These are phyloP conservation scores for Trifolium pratense DNA, from an alignment of 306 rosid genomes.

Conservation along the genomic window DNA sequence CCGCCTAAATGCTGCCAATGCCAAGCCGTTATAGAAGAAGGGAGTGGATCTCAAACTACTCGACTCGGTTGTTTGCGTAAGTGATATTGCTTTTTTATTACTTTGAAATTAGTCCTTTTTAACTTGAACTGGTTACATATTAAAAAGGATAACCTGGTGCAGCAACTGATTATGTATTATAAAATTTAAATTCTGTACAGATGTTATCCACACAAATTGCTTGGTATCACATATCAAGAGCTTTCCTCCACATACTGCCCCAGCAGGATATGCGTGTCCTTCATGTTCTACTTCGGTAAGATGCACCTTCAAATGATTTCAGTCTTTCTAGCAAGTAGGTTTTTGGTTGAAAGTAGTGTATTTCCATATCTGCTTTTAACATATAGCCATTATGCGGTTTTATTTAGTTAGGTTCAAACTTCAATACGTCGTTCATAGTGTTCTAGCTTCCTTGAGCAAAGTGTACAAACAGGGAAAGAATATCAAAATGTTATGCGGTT, in stretches of 20 bases:
- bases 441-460: slow-evolving; percentile 25
- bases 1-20: slow-evolving; percentile 93
- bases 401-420: slow-evolving; percentile 28
- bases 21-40: slow-evolving; percentile 73
- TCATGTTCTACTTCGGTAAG: slow-evolving; percentile 85
- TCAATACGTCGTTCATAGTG: slow-evolving; percentile 28
- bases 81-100: slow-evolving; percentile 50
- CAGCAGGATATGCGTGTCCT: slow-evolving; percentile 98
- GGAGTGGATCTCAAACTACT: slow-evolving; percentile 70
- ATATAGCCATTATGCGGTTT: slow-evolving; percentile 21
- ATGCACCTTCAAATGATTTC: slow-evolving; percentile 41
- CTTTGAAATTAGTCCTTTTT: slow-evolving; percentile 31
- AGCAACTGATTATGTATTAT: slow-evolving; percentile 29
- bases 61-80: slow-evolving; percentile 98
- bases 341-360: slow-evolving; percentile 17
- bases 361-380: background rate
- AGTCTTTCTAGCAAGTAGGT: slow-evolving; percentile 21
- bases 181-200: slow-evolving; percentile 53
- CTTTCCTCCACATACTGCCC: slow-evolving; percentile 93
- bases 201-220: slow-evolving; percentile 91
- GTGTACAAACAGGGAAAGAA: slow-evolving; percentile 3
- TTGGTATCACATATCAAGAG: slow-evolving; percentile 88
- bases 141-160: slow-evolving; percentile 22
- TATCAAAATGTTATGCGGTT: background rate
- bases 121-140: slow-evolving; percentile 36